Evolutionary conservation across 2,329 filamentous ascomycete genomes (phyloP).

Genomic region (Triangularia setosa): DNA sequence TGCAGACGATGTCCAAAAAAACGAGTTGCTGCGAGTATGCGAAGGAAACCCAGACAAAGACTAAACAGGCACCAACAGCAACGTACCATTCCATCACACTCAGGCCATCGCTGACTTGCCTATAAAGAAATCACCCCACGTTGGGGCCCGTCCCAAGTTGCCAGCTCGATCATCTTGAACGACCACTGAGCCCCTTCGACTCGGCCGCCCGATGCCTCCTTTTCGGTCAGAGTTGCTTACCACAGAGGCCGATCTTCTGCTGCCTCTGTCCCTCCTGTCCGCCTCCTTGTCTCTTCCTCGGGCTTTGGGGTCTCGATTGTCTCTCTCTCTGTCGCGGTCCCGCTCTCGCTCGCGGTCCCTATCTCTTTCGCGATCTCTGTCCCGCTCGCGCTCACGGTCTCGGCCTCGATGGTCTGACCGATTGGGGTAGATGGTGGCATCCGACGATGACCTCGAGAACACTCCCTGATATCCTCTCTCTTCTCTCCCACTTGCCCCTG

Average conservation of each 20-base stretch:
- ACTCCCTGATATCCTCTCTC: background rate
- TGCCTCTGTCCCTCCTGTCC: background rate
- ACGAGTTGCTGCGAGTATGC: background rate
- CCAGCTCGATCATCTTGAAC: conserved; percentile 3
- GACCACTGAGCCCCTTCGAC: conserved; percentile 1
- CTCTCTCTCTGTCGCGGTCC: background rate
- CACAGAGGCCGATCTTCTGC: conserved; percentile 8
- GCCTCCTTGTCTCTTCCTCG: background rate
- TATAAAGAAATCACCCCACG: conserved; percentile 8
- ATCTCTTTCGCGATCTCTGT: conserved; percentile 2
- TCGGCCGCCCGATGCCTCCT: background rate
- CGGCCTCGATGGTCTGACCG: background rate
- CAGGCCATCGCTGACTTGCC: background rate
- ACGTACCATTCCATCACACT: background rate
- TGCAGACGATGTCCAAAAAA: background rate
- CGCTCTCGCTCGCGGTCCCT: background rate
- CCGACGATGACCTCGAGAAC: background rate
- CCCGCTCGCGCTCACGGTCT: conserved; percentile 4
- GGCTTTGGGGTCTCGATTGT: background rate
- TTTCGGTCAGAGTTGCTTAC: conserved; percentile 1
- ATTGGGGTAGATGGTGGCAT: background rate
- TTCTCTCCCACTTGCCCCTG: background rate
- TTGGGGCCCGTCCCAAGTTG: background rate
- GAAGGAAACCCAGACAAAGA: background rate
- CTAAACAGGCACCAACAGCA: background rate